Conservation (phyloP, 176 grass and related monocot species). For the Poa pratensis region DNA sequence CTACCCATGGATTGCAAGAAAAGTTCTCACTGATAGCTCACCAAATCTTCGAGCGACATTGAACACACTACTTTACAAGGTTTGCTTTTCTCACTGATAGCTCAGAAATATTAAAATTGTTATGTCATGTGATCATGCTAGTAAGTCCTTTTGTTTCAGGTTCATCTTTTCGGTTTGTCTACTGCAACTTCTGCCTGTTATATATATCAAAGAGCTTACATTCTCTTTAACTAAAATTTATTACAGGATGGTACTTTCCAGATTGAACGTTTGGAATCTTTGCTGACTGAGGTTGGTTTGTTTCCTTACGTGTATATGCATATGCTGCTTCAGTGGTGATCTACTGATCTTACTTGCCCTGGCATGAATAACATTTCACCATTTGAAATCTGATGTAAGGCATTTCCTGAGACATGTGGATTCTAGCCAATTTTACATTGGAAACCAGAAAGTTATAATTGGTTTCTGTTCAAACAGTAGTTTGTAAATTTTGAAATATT, state of each 20-base stretch:
- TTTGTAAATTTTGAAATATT: not conserved
- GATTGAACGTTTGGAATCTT: conserved; percentile 94
- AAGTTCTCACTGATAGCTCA: conserved; percentile 95
- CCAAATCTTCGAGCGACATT: conserved; percentile 83
- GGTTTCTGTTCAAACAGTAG: not conserved
- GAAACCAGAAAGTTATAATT: not conserved
- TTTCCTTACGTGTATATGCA: conserved; percentile 4
- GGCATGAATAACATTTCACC: conserved; percentile 25
- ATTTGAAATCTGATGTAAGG: conserved; percentile 3
- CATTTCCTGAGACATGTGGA: conserved; percentile 23
- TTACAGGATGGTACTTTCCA: conserved; percentile 83
- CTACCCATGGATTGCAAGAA: conserved; percentile 99
- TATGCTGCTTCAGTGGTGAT: not conserved
- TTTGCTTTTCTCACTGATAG: too few species aligned
- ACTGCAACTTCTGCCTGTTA: conserved; percentile 35
- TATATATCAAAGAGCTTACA: conserved; percentile 34
- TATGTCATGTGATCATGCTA: conserved; percentile 12
- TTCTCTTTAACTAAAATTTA: conserved; percentile 36
- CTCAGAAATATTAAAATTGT: conserved; percentile 20
- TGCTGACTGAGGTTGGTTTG: conserved; percentile 79
- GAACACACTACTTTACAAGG: conserved; percentile 92
- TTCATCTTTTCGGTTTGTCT: conserved; percentile 28
- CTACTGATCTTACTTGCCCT: conserved; percentile 8
- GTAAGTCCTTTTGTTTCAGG: conserved; percentile 24
- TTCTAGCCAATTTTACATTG: not conserved